These are phyloP conservation scores for Gnomoniopsis smithogilvyi DNA, from an alignment of 2,329 filamentous ascomycete genomes.

Conservation along the genomic window DNA sequence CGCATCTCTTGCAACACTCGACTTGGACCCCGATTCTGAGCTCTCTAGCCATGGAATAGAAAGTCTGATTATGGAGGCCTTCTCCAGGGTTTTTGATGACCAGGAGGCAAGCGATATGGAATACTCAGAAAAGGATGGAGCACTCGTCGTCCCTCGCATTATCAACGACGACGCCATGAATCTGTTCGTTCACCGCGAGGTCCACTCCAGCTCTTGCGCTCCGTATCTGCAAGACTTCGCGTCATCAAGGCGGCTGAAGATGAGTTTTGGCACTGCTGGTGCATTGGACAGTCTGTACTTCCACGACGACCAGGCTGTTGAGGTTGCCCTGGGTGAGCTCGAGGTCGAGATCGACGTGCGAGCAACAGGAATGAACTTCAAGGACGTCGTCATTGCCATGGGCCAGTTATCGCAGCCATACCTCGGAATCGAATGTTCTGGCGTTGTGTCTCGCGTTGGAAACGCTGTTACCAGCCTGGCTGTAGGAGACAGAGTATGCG, in stretches of 20 bases:
- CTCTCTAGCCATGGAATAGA: constrained; percentile 16
- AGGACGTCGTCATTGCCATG: constrained; percentile 7
- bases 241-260: constrained; percentile 18
- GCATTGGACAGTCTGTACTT: constrained; percentile 13
- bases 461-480: constrained; percentile 10
- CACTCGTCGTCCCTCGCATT: constrained; percentile 24
- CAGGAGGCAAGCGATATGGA: constrained; percentile 23
- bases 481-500: constrained; percentile 19
- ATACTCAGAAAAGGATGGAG: constrained; percentile 24
- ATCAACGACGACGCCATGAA: constrained; percentile 23
- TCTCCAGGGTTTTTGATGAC: constrained; percentile 17
- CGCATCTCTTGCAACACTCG: constrained; percentile 22
- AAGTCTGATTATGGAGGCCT: constrained; percentile 21
- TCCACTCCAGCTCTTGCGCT: constrained; percentile 13
- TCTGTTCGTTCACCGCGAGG: constrained; percentile 22
- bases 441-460: constrained; percentile 20
- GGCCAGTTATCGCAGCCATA: constrained; percentile 20
- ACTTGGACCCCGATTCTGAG: constrained; percentile 20
- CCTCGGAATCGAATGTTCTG: constrained; percentile 26
- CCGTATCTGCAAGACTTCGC: constrained; percentile 22
- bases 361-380: constrained; percentile 10
- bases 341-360: constrained; percentile 5
- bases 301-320: constrained; percentile 2
- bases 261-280: constrained; percentile 16
- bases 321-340: background rate